Evolutionary conservation across 768 basidiomycete species (phyloP).

Genomic region (Fistulinella prunicolor): DNA sequence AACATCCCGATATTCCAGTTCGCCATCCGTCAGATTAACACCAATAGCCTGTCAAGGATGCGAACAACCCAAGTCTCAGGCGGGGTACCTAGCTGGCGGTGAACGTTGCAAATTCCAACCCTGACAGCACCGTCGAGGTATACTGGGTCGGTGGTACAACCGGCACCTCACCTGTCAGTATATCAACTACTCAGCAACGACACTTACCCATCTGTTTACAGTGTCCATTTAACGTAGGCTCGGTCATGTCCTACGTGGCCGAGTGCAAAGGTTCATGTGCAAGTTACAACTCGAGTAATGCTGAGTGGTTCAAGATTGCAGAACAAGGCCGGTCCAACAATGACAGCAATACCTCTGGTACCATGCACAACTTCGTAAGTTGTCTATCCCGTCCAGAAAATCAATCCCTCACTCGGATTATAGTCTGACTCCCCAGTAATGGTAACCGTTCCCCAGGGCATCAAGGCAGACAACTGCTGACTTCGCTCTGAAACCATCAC

Average conservation of each 20-base stretch:
- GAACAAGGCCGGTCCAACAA: slow-evolving; percentile 47
- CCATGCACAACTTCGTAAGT: slow-evolving; percentile 47
- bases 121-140: slow-evolving; percentile 53
- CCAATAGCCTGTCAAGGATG: slow-evolving; percentile 53
- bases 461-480: slow-evolving; percentile 69
- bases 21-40: slow-evolving; percentile 42
- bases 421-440: slow-evolving; percentile 37
- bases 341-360: slow-evolving; percentile 42
- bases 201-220: slow-evolving; percentile 12
- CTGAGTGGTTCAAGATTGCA: slow-evolving; percentile 74
- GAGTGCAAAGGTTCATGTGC: slow-evolving; percentile 55
- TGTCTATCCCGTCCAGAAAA: not conserved
- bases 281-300: slow-evolving; percentile 50
- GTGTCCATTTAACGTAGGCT: slow-evolving; percentile 60
- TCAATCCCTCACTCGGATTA: not conserved
- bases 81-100: slow-evolving; percentile 44
- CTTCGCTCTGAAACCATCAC: slow-evolving; percentile 75
- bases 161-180: slow-evolving; percentile 29
- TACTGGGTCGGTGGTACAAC: slow-evolving; percentile 48
- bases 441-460: slow-evolving; percentile 43
- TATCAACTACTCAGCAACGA: too few species aligned
- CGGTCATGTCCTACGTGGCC: slow-evolving; percentile 72
- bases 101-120: slow-evolving; percentile 50
- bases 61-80: slow-evolving; percentile 51
- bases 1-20: slow-evolving; percentile 26